Conservation (phyloP, 2,329 filamentous ascomycete species). For the Sporothrix variecibatus region DNA sequence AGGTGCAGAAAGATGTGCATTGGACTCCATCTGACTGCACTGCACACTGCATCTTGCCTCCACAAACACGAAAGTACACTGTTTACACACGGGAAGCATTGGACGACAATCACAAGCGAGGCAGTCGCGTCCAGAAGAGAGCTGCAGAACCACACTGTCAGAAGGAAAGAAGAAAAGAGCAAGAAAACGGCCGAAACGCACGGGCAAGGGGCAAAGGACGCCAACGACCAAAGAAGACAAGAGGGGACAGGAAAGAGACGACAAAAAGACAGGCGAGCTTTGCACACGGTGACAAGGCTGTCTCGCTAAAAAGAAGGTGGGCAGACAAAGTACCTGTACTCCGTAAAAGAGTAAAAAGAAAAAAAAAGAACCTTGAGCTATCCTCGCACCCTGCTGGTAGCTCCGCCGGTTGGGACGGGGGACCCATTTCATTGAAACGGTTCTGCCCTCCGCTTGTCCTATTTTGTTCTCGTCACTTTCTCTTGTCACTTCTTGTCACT, state of each 20-base stretch:
- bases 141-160: neutral
- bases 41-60: neutral
- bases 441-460: neutral
- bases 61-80: neutral
- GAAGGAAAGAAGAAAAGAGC: neutral
- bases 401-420: neutral
- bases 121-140: neutral
- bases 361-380: neutral
- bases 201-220: slow-evolving; percentile 1
- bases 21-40: neutral
- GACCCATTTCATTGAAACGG: slow-evolving; percentile 8
- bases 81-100: too few relatives aligned
- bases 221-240: neutral
- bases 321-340: neutral
- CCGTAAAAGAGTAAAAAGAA: neutral
- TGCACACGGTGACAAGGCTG: neutral
- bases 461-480: neutral
- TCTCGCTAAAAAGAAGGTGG: neutral
- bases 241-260: neutral
- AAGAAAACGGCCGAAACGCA: neutral
- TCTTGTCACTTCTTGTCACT: neutral
- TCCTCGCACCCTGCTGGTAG: neutral
- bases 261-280: neutral
- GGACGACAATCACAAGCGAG: too few relatives aligned
- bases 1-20: neutral